phyloP scores from a whole-genome alignment of 345 rosid genomes.

The Clarkia xantiana region DNA sequence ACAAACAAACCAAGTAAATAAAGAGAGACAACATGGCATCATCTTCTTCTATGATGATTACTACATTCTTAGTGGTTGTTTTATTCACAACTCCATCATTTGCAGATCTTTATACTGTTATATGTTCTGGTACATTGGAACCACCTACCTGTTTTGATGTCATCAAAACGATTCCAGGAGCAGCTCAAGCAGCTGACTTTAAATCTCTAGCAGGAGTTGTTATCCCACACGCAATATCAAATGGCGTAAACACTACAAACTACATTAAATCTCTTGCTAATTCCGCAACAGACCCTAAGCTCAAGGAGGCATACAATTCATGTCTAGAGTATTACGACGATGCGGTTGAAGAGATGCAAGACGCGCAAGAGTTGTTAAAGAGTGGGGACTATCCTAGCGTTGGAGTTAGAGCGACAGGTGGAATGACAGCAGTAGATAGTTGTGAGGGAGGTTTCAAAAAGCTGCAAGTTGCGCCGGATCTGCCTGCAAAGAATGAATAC shows the following conservation, averaged over 20 bases:
- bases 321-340: conserved; percentile 6
- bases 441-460: conserved; percentile 1
- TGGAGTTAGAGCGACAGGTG: not conserved
- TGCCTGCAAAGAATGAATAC: conserved; percentile 11
- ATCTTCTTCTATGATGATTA: no score
- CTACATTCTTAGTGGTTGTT: no score
- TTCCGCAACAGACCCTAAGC: conserved; percentile 1
- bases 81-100: no score
- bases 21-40: no score
- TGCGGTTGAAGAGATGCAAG: not conserved
- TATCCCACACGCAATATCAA: not conserved
- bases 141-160: conserved; percentile 1
- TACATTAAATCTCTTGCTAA: not conserved
- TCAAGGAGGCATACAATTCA: conserved; percentile 1
- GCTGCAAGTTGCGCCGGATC: not conserved
- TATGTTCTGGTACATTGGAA: conserved; percentile 1
- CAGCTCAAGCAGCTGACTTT: not conserved
- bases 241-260: not conserved
- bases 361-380: not conserved
- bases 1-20: no score
- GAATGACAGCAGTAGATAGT: not conserved
- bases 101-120: not conserved
- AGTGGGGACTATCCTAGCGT: conserved; percentile 3
- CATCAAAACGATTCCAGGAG: conserved; percentile 4
- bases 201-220: conserved; percentile 3